Base-by-base conservation (phyloP, 441 rosid species). In the Adansonia madagascariensis region DNA sequence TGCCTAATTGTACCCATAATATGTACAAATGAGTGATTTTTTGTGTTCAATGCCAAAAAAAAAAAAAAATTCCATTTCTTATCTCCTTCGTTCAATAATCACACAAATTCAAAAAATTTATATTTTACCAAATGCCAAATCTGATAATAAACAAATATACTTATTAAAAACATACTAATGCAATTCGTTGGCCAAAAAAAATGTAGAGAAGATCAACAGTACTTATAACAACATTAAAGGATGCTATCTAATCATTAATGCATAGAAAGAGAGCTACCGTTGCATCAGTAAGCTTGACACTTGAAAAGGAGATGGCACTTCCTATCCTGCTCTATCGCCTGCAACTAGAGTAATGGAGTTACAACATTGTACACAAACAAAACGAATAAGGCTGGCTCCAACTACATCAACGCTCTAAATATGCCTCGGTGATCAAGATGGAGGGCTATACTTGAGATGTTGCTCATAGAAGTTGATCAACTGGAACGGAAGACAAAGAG, bases 381-480 rank as follows among this genome's bases (percentile, higher is more conserved):
- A 59, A 60, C 10, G n/a, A 60, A 24, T 59, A 22, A 22, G 64
- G 3, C 7, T 3, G n/a, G 15, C 64, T 24, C 24, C 64, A 24
- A 15, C 39, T 60, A 9, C 64, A 1, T 22, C 64, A 24, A 59
- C 14, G 4, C 12, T 12, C 64, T 22, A 59, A 20, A 59, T 22
- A 59, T 2, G 44, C 60, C 67, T 62, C 76, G 70, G 47, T 46
- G 49, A 76, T 92, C 88, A 91, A 50, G 86, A 49, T 7, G 89
- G 79, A 59, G 39, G 64, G 64, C 14, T 22, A 22, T 59, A 59
- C 64, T 59, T 59, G 24, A 59, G 64, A 59, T 94, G 91, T 79
- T 92, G 97, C 93, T 95, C 97, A 39, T 95, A 95, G 85, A 89
- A 95, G 76, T 88, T 89, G 82, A 95, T 94, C 88, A 95, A 85